phyloP scores from a whole-genome alignment of 129 eudicot species.

The Helianthus tuberosus region DNA sequence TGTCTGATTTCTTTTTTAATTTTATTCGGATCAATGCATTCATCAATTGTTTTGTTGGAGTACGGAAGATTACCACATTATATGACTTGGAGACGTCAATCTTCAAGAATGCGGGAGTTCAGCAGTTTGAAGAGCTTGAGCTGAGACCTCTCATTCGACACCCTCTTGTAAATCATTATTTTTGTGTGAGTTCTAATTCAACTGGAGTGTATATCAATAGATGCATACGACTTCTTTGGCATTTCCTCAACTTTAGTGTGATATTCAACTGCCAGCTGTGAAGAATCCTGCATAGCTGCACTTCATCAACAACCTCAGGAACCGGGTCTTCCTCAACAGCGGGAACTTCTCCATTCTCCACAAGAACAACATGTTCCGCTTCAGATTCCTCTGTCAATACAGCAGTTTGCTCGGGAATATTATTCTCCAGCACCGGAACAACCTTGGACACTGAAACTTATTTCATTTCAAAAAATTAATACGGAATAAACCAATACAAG shows the following conservation, averaged over 20 bases:
- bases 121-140: too few relatives aligned
- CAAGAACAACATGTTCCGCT: slow-evolving; percentile 49
- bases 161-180: too few relatives aligned
- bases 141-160: too few relatives aligned
- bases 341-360: slow-evolving; percentile 58
- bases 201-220: slow-evolving; percentile 40
- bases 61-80: too few relatives aligned
- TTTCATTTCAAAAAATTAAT: not conserved
- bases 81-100: too few relatives aligned
- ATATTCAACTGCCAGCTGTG: slow-evolving; percentile 50
- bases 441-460: slow-evolving; percentile 37
- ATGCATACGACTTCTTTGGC: slow-evolving; percentile 94
- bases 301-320: slow-evolving; percentile 65
- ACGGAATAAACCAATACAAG: not conserved
- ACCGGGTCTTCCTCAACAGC: slow-evolving; percentile 50
- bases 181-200: too few relatives aligned
- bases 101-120: too few relatives aligned
- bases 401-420: slow-evolving; percentile 44
- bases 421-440: slow-evolving; percentile 45
- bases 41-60: too few relatives aligned
- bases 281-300: slow-evolving; percentile 44
- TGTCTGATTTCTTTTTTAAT: too few relatives aligned
- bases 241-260: slow-evolving; percentile 52
- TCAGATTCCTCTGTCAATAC: slow-evolving; percentile 51
- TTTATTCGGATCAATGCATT: too few relatives aligned